Evolutionary conservation across 2,329 filamentous ascomycete species (phyloP).

Genomic region (Colletotrichum euphorbiae): DNA sequence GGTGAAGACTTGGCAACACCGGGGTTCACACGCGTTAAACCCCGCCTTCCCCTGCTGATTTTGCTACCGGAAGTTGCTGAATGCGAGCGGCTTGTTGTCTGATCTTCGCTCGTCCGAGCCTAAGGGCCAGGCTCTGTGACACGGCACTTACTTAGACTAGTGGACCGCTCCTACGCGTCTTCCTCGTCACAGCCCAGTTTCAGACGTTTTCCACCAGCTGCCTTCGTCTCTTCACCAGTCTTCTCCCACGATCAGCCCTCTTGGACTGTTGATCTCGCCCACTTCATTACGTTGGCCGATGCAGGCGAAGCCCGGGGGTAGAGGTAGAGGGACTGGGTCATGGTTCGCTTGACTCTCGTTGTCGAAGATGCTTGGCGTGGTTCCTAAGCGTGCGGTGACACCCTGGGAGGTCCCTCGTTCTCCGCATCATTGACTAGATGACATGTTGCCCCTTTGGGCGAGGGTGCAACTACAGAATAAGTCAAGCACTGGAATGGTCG

Average conservation of each 20-base stretch:
- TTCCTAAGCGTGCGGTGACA: constrained; percentile 31
- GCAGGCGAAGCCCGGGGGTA: constrained; percentile 7
- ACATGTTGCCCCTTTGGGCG: not conserved
- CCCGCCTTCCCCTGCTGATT: constrained; percentile 27
- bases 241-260: constrained; percentile 29
- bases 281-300: constrained; percentile 1
- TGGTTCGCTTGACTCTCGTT: not conserved
- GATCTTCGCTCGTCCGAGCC: constrained; percentile 32
- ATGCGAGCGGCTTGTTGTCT: constrained; percentile 34
- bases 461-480: not conserved
- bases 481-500: constrained; percentile 3
- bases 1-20: constrained; percentile 36
- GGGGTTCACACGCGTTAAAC: constrained; percentile 18
- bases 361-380: constrained; percentile 16
- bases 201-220: constrained; percentile 21
- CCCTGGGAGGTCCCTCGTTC: constrained; percentile 20
- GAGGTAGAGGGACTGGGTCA: constrained; percentile 6
- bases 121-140: constrained; percentile 17
- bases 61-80: constrained; percentile 38
- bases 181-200: constrained; percentile 38
- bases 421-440: constrained; percentile 15
- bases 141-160: constrained; percentile 31
- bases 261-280: constrained; percentile 15
- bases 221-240: not conserved
- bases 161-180: constrained; percentile 34